Conservation (phyloP, 768 basidiomycete genomes). For the Lactarius sp. region DNA sequence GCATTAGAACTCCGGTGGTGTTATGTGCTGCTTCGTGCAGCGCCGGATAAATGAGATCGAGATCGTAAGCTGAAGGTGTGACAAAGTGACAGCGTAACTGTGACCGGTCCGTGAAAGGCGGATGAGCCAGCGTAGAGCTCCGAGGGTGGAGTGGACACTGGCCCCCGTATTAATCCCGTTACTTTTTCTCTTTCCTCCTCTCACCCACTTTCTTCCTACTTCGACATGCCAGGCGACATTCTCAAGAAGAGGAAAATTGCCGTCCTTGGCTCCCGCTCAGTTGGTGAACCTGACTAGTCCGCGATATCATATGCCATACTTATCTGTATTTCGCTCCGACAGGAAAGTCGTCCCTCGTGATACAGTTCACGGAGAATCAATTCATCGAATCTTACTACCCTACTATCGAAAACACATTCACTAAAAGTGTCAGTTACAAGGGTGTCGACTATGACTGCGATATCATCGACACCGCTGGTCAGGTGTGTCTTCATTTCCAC, state of each 20-base stretch:
- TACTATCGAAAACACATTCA: conserved; percentile 85
- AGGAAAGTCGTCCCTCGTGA: conserved; percentile 93
- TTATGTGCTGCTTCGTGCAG: too few relatives aligned
- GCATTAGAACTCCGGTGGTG: too few relatives aligned
- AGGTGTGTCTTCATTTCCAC: conserved; percentile 48
- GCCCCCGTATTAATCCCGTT: conserved; percentile 20
- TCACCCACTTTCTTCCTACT: conserved; percentile 1
- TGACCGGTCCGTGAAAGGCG: conserved; percentile 6
- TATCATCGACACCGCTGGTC: conserved; percentile 97
- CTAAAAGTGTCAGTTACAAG: conserved; percentile 81
- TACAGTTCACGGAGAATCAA: conserved; percentile 89
- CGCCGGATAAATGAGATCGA: too few relatives aligned
- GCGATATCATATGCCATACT: conserved; percentile 14
- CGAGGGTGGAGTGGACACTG: neutral
- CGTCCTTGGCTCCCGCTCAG: conserved; percentile 80
- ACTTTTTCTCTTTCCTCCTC: conserved; percentile 12
- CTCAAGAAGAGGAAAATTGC: conserved; percentile 87
- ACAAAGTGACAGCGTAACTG: neutral
- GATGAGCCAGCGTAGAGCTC: neutral
- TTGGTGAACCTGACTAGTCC: conserved; percentile 51
- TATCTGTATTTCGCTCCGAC: conserved; percentile 25
- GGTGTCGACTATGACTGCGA: conserved; percentile 93
- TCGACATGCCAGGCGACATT: conserved; percentile 34
- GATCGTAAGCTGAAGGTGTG: neutral
- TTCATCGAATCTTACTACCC: conserved; percentile 94